phyloP scores from a whole-genome alignment of 768 basidiomycete genomes.

The Suillus lakei region DNA sequence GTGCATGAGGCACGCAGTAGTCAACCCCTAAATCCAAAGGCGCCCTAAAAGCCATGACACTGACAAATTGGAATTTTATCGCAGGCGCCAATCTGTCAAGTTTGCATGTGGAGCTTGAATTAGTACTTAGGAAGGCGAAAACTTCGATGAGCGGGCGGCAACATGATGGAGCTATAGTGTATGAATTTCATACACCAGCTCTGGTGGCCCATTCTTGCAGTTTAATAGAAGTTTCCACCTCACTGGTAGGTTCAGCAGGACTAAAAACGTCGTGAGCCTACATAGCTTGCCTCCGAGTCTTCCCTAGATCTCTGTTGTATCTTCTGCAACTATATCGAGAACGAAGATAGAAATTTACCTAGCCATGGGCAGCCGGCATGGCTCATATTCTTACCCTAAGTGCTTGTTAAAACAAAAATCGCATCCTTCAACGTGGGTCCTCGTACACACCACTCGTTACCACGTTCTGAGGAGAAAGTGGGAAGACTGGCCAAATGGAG shows the following conservation, averaged over 20 bases:
- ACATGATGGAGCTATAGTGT: background rate
- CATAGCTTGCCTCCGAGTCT: slow-evolving; percentile 52
- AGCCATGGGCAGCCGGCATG: background rate
- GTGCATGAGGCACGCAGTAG: background rate
- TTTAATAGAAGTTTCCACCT: slow-evolving; percentile 62
- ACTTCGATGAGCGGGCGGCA: background rate
- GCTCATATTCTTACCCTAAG: slow-evolving; percentile 48
- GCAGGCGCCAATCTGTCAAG: background rate
- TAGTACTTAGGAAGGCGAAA: background rate
- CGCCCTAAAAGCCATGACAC: background rate
- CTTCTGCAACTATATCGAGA: slow-evolving; percentile 51
- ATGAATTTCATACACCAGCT: slow-evolving; percentile 42
- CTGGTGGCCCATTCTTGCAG: slow-evolving; percentile 56
- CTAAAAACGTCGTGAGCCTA: slow-evolving; percentile 46
- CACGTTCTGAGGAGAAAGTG: slow-evolving; percentile 52
- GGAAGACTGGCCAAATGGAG: background rate
- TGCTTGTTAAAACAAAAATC: slow-evolving; percentile 72
- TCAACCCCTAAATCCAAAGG: background rate
- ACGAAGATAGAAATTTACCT: slow-evolving; percentile 4
- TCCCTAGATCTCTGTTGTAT: slow-evolving; percentile 42
- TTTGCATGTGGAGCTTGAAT: background rate
- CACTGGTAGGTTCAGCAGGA: slow-evolving; percentile 42
- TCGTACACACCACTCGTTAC: slow-evolving; percentile 72
- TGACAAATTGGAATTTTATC: slow-evolving; percentile 2
- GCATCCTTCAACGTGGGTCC: slow-evolving; percentile 59